Evolutionary conservation across 257 asterid species (phyloP), one percentile per base, ranked within the genome.

Genomic region (Solanum etuberosum): DNA sequence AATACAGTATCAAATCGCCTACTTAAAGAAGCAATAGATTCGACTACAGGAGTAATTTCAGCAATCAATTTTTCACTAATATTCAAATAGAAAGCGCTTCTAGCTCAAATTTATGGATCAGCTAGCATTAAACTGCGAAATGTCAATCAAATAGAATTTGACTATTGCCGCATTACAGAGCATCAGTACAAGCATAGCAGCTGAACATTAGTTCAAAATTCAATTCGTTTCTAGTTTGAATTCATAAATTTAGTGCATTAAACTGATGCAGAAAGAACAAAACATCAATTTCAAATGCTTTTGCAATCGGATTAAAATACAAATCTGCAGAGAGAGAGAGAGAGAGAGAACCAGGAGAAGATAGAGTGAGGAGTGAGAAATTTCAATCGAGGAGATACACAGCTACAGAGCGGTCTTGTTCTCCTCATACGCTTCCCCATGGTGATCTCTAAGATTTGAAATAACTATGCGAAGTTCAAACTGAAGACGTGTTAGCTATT

Each of bases 391-490:
- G 99, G 99, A 89, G 99, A 95, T 81, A 89, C 93, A 90, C 99
- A 94, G 92, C 96, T 90, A 88, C 99, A 89, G 83, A 94, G 92
- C 11, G 97, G 83, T 88, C 94, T 93, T 43, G 95, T 90, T 89
- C 91, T 94, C 88, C 97, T 90, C 93, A 96, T 85, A 90, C 97
- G 95, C 92, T 95, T 96, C 93, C 95, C 99, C 98, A 94, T 94
- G 40, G 67, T 80, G 84, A 77, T 65, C 48, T 89, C 88, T 86
- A 13, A 11, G 43, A 65, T 81, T n/a, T 43, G 43, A 32, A 46
- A 46, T 14, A 21, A 81, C 29, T 48, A 12, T 31, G 43, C 11
- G 9, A 46, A 81, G 43, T 81, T 81, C 40, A 21, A 80, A 46
- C 20, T 48, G 85, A 48, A 81, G 85, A 10, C 68, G 20, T 51